Evolutionary conservation across 768 basidiomycete species (phyloP), one percentile per base, ranked within the genome.

Genomic region (Calocera cornea): DNA sequence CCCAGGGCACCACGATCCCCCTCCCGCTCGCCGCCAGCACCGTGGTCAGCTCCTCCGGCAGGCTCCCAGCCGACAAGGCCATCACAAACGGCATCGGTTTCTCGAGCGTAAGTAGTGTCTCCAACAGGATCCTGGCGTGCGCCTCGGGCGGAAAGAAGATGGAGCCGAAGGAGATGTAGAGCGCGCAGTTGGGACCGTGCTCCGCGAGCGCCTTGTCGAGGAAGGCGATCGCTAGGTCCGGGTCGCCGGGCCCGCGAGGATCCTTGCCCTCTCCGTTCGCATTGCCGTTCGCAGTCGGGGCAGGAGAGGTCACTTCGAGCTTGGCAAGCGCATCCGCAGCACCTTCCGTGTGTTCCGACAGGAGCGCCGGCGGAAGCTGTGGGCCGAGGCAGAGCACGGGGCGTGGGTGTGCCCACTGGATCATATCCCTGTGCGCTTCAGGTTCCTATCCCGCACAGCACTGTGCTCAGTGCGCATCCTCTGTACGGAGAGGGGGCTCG

Each of bases 1-100:
- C 65, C 74, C 73, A 75, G 0, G 69, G 65, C 17, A 72, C 68
- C 22, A 75, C 64, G 17, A 74, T 1, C 1, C 72, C 74, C 24
- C 69, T 34, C 17, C 71, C 70, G 17, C 70, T 72, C 16, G 41
- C 44, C 34, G 66, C 33, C 5, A 73, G 65, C 41, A 68, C 72
- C 40, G 69, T 33, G 19, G 38, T 64, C 27, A 74, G 33, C 11
- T 71, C 67, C 10, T 71, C 70, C 14, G 73, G 71, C 17, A 75
- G 31, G 22, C 27, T 60, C 2, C 54, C 54, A 2, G 2, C 7
- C 27, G 54, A 60, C 31, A 60, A 29, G 24, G 54, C 31, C 14
- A 60, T 29, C 11, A 60, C 22, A 19, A 60, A 60, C 31, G 54
- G 54, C 54, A 60, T 60, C 24, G 54, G 54, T 31, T 60, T 60